A percentile compares a stretch with the other conserved stretches of the same genome.
Evolutionary conservation across 1,139 yeast species (phyloP).

Genomic region (Saccharomyces hybrid): DNA sequence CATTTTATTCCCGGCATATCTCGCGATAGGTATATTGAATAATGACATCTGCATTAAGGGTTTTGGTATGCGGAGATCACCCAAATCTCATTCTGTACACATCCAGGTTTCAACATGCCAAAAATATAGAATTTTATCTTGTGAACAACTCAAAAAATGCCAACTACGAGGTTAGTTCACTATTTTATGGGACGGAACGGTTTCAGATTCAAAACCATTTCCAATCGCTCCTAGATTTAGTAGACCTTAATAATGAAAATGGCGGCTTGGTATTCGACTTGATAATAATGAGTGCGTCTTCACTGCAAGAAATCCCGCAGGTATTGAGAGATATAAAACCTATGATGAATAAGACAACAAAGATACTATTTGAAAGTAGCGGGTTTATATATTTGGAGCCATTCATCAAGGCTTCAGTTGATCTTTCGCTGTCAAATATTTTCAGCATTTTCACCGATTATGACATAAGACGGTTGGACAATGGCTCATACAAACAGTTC

Average conservation of each 20-base stretch:
- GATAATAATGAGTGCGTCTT: constrained; percentile 40
- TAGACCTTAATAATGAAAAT: constrained; percentile 9
- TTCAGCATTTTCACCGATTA: constrained; percentile 58
- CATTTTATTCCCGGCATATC: not conserved
- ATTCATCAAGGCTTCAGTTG: constrained; percentile 39
- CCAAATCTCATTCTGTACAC: constrained; percentile 28
- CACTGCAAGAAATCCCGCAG: constrained; percentile 41
- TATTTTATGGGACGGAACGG: constrained; percentile 19
- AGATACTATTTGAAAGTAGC: constrained; percentile 56
- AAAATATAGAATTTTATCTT: constrained; percentile 24
- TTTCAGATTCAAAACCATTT: constrained; percentile 21
- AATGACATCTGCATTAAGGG: constrained; percentile 12
- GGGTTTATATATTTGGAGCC: constrained; percentile 67
- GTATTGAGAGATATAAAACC: constrained; percentile 33
- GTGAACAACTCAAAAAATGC: constrained; percentile 22
- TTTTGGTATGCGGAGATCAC: constrained; percentile 26
- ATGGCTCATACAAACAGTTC: constrained; percentile 29
- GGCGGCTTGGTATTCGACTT: constrained; percentile 37
- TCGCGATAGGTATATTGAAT: not conserved
- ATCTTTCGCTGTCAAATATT: constrained; percentile 34
- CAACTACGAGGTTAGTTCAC: constrained; percentile 17
- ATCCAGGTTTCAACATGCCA: constrained; percentile 26
- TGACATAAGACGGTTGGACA: constrained; percentile 43
- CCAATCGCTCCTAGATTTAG: constrained; percentile 16
- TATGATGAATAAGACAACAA: constrained; percentile 36